Evolutionary conservation across 2,329 filamentous ascomycete genomes (phyloP).

Genomic region (Cladorrhinum sp.): DNA sequence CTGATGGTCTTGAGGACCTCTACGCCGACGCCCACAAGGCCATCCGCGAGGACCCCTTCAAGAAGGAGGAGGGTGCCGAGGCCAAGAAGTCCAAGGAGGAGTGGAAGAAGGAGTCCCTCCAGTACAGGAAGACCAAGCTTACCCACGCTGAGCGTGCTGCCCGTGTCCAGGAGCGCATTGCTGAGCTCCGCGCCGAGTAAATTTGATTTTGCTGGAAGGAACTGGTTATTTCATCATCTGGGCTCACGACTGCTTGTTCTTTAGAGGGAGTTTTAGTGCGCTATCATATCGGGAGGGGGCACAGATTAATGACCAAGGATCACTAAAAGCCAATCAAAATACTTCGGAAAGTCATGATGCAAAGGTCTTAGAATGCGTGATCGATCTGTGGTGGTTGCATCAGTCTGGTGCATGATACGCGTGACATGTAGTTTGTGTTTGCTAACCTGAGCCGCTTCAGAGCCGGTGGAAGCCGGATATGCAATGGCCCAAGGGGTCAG

Average conservation of each 20-base stretch:
- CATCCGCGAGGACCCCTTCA: constrained; percentile 97
- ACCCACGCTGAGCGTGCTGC: constrained; percentile 78
- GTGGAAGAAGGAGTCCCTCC: constrained; percentile 93
- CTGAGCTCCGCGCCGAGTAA: constrained; percentile 63
- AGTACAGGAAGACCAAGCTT: constrained; percentile 76
- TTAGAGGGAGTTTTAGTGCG: constrained; percentile 25
- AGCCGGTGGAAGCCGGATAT: not conserved
- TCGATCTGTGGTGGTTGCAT: not conserved
- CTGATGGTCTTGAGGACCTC: constrained; percentile 93
- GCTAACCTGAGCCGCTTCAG: not conserved
- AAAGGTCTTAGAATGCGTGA: not conserved
- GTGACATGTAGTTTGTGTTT: not conserved
- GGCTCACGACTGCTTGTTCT: constrained; percentile 27
- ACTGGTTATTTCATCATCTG: constrained; percentile 20
- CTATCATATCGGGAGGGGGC: constrained; percentile 11
- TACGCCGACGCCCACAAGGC: constrained; percentile 93
- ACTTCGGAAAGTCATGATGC: constrained; percentile 1
- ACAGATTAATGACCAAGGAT: constrained; percentile 28
- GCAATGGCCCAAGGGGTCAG: not conserved
- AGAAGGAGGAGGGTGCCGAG: constrained; percentile 73
- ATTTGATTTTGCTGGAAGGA: constrained; percentile 19
- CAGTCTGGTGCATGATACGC: not conserved
- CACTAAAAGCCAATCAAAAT: constrained; percentile 30
- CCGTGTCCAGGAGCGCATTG: constrained; percentile 88
- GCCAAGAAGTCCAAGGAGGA: constrained; percentile 96